Percentiles rank a stretch among this genome's conserved stretches.
Evolutionary conservation across 768 basidiomycete genomes (phyloP).

Genomic region (Podaxis sp.): DNA sequence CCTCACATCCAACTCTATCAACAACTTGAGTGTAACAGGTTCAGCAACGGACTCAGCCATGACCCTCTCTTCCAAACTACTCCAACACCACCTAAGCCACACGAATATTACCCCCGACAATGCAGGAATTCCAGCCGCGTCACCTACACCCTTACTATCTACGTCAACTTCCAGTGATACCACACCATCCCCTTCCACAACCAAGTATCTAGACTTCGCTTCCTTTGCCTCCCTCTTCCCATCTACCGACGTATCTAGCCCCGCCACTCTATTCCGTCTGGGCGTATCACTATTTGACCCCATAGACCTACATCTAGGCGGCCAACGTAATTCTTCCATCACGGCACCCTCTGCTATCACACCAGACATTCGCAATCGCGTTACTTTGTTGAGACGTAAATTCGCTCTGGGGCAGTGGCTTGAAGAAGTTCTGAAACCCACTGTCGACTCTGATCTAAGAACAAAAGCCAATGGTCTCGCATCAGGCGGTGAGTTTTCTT

Average conservation of each 20-base stretch:
- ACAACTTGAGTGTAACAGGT: conserved; percentile 10
- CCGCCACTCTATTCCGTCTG: conserved; percentile 84
- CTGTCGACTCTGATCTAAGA: conserved; percentile 70
- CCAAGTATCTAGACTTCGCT: conserved; percentile 64
- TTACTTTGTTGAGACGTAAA: conserved; percentile 68
- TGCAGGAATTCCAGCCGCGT: conserved; percentile 67
- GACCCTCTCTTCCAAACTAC: conserved; percentile 49
- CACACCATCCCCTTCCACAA: conserved; percentile 26
- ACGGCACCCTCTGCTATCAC: conserved; percentile 38
- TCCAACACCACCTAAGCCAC: conserved; percentile 75
- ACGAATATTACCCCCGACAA: conserved; percentile 73
- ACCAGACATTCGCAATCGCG: conserved; percentile 61
- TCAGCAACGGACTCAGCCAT: conserved; percentile 34
- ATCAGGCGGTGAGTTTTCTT: conserved; percentile 25
- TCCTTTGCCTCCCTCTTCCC: conserved; percentile 76
- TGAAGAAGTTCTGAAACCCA: conserved; percentile 63
- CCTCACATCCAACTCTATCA: conserved; percentile 16
- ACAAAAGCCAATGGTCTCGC: conserved; percentile 26
- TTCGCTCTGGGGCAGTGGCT: conserved; percentile 85
- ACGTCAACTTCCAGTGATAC: conserved; percentile 25
- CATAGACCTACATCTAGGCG: conserved; percentile 62
- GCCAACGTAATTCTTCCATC: conserved; percentile 19
- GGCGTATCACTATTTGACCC: conserved; percentile 88
- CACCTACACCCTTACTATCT: conserved; percentile 45
- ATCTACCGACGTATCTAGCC: conserved; percentile 65